A percentile compares a stretch with the other conserved stretches of the same genome.
Conservation (phyloP, 345 rosid genomes). For the Mercurialis annua region DNA sequence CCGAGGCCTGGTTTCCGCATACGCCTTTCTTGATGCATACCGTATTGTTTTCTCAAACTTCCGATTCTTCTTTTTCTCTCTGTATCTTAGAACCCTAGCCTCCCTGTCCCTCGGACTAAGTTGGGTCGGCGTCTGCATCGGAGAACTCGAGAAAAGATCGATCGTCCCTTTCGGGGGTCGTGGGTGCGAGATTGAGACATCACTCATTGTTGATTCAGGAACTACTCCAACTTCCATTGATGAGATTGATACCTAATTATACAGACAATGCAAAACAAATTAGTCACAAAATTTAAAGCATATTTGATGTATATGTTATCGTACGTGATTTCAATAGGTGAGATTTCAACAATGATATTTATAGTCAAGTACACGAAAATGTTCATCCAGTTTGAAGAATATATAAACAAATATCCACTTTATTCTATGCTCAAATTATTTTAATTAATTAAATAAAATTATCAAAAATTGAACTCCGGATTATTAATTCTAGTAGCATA, state of each 20-base stretch:
- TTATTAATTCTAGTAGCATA: too few relatives aligned
- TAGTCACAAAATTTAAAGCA: too few relatives aligned
- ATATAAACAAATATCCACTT: too few relatives aligned
- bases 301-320: too few relatives aligned
- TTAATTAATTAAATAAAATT: too few relatives aligned
- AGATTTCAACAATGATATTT: too few relatives aligned
- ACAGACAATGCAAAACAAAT: too few relatives aligned
- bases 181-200: constrained; percentile 49
- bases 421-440: too few relatives aligned
- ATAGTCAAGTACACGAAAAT: too few relatives aligned
- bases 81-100: constrained; percentile 88
- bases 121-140: constrained; percentile 53
- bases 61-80: constrained; percentile 87
- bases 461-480: too few relatives aligned
- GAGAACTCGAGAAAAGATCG: constrained; percentile 51
- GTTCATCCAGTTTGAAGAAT: too few relatives aligned
- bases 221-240: constrained; percentile 67
- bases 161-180: constrained; percentile 51
- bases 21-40: constrained; percentile 96
- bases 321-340: too few relatives aligned
- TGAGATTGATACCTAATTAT: constrained; percentile 56
- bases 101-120: constrained; percentile 81
- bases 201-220: constrained; percentile 66
- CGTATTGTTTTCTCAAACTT: constrained; percentile 93
- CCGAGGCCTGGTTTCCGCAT: constrained; percentile 90